Evolutionary conservation across 2,329 filamentous ascomycete species (phyloP), one percentile per base, ranked within the genome.

Genomic region (Geosmithia morbida): DNA sequence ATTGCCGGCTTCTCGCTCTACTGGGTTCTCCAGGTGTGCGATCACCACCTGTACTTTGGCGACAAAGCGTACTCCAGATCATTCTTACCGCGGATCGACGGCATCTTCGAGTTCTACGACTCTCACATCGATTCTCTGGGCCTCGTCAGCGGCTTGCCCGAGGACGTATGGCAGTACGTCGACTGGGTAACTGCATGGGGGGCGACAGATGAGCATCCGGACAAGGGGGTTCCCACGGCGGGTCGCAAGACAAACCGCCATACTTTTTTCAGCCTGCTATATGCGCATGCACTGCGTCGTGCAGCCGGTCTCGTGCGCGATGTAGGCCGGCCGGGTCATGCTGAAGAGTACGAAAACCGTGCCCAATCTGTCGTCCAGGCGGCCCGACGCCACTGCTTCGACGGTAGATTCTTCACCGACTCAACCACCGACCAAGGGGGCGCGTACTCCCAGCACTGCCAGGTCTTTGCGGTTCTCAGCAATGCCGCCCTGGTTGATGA

Each of bases 181-280:
- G 61, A 64, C 47, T 64, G 61, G 61, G 51, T 54, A 10, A 50
- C 49, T 1, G 46, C 52, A 1, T 58, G 55, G 55, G 49, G 50
- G 16, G 47, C 51, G 2, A 37, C 33, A 11, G 33, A 37, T 11
- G 33, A 37, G 6, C 33, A 37, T 16, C 33, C 33, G 11, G 33
- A 37, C 33, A 46, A 65, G 44, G 65, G 65, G 2, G 62, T 67
- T 0, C 65, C 65, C 0, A 61, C 59, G 0, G 59, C 64, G 0
- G 63, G 60, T 6, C 52, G 60, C 6, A 52, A 51, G 13, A 57
- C 60, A 2, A 64, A 64, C 44, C 47, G 57, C 2, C 61, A 64
- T 46, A 46, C 48, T 2, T 49, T 39, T 40, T 46, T 46, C 44
- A 49, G 44, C 29, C 7, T 46, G 33, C 66, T 65, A 0, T 68